Conservation (phyloP, 441 rosid species). For the Macaranga tanarius region DNA sequence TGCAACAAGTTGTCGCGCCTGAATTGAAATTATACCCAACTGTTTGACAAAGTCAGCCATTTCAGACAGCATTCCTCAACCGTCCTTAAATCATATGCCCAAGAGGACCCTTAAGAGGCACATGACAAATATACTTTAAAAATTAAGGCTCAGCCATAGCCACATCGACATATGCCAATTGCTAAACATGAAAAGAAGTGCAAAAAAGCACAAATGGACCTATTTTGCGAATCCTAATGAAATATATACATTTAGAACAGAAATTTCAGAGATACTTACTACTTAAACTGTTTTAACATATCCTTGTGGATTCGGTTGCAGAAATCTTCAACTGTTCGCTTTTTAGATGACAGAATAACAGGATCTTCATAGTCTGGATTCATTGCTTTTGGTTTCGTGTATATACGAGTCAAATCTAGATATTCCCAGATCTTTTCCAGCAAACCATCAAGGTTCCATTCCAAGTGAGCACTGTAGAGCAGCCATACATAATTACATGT, state of each 20-base stretch:
- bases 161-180: neutral
- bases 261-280: conserved; percentile 53
- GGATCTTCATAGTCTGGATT: conserved; percentile 98
- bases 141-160: neutral
- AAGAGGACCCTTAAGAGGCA: neutral
- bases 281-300: conserved; percentile 88
- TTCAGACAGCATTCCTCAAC: neutral
- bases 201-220: neutral
- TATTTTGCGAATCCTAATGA: neutral
- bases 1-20: neutral
- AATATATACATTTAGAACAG: neutral
- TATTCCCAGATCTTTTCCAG: conserved; percentile 94
- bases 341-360: conserved; percentile 88
- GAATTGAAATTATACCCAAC: neutral
- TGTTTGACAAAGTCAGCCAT: neutral
- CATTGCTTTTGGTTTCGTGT: conserved; percentile 95
- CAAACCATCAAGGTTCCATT: conserved; percentile 96
- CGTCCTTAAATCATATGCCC: neutral
- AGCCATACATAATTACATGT: conserved; percentile 7
- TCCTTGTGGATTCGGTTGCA: conserved; percentile 88
- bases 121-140: neutral
- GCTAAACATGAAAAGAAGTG: neutral
- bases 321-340: conserved; percentile 86
- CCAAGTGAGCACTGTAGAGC: conserved; percentile 77
- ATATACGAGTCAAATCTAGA: conserved; percentile 81